phyloP scores from a whole-genome alignment of 2,329 filamentous ascomycete species.

The Ascochyta pisi region DNA sequence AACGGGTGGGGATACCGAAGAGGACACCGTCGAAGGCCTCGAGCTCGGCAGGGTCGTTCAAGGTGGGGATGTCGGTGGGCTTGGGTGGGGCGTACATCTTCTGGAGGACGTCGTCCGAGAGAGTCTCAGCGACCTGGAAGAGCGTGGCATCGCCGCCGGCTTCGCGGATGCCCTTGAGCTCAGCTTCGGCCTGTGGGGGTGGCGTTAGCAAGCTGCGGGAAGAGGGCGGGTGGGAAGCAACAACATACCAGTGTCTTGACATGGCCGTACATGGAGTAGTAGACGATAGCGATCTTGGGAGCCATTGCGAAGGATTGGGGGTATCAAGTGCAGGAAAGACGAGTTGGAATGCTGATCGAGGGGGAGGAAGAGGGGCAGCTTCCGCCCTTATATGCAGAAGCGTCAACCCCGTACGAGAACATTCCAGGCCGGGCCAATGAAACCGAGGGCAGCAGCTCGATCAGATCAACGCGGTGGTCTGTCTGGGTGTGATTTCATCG shows the following conservation, averaged over 20 bases:
- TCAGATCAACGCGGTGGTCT: neutral
- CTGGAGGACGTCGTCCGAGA: conserved; percentile 77
- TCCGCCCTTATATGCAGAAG: conserved; percentile 11
- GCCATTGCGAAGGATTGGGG: conserved; percentile 65
- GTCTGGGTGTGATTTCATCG: conserved; percentile 10
- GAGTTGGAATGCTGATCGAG: conserved; percentile 1
- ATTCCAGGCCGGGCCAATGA: conserved; percentile 19
- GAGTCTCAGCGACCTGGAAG: conserved; percentile 90
- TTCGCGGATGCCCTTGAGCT: conserved; percentile 87
- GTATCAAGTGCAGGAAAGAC: conserved; percentile 21
- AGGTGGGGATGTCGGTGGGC: conserved; percentile 65
- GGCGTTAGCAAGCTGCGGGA: conserved; percentile 7
- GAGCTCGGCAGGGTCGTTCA: conserved; percentile 68
- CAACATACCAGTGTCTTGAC: conserved; percentile 43
- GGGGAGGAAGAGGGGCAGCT: conserved; percentile 2
- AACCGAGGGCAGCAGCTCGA: conserved; percentile 7
- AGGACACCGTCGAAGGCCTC: conserved; percentile 86
- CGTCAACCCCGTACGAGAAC: neutral
- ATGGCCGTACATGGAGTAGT: conserved; percentile 54
- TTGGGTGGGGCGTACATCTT: conserved; percentile 94
- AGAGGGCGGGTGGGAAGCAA: neutral
- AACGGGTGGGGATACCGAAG: conserved; percentile 87
- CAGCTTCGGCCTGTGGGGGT: conserved; percentile 76
- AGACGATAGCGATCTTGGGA: conserved; percentile 91
- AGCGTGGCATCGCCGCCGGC: conserved; percentile 83